Conservation (phyloP, 2,329 filamentous ascomycete genomes). For the Tolypocladium tundrense region DNA sequence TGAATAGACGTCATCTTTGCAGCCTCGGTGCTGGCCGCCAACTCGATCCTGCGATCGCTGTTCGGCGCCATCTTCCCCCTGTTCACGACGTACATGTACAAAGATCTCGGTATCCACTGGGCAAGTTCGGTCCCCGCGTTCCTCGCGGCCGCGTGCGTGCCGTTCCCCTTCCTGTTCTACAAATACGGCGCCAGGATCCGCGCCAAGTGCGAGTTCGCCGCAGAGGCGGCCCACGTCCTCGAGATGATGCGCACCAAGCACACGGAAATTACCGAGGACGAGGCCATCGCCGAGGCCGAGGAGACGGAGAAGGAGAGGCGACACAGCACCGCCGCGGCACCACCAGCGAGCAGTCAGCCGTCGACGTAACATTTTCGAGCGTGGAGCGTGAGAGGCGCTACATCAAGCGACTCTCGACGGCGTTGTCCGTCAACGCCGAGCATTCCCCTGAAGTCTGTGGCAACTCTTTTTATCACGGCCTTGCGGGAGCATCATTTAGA, state of each 20-base stretch:
- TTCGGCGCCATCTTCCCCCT: constrained; percentile 66
- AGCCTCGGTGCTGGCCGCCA: constrained; percentile 64
- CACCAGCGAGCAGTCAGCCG: neutral
- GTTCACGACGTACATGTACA: constrained; percentile 53
- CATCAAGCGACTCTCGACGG: neutral
- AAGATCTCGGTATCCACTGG: constrained; percentile 62
- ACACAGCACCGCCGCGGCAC: neutral
- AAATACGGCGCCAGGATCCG: constrained; percentile 56
- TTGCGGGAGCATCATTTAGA: neutral
- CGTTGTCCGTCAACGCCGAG: neutral
- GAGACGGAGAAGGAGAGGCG: constrained; percentile 15
- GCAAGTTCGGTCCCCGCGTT: constrained; percentile 65
- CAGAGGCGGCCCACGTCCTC: constrained; percentile 54
- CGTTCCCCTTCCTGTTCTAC: constrained; percentile 69
- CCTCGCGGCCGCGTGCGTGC: constrained; percentile 59
- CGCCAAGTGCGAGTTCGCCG: constrained; percentile 58
- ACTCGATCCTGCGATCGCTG: constrained; percentile 58
- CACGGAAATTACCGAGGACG: constrained; percentile 16
- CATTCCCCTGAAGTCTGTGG: neutral
- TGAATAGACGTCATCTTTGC: constrained; percentile 57
- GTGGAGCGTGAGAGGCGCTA: neutral
- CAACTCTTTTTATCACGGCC: neutral
- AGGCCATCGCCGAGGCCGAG: constrained; percentile 13
- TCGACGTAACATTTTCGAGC: neutral
- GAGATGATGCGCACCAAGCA: constrained; percentile 27